phyloP scores from a whole-genome alignment of 2,329 filamentous ascomycete species.

The Aspergillus sp. region DNA sequence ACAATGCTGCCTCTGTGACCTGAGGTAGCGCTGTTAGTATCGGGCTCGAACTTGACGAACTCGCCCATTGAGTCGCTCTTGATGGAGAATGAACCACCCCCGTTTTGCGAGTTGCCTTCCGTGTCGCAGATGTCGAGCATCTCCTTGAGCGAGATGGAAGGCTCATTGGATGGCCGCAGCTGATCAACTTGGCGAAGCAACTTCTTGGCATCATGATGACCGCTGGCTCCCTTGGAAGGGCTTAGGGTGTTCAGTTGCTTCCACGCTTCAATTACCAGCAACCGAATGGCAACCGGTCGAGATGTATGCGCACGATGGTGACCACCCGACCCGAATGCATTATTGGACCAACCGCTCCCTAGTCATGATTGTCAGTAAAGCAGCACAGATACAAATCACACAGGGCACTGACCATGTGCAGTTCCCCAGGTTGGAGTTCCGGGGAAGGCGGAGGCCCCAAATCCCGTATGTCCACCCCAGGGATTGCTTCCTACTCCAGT shows the following conservation, averaged over 20 bases:
- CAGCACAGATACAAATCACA: background rate
- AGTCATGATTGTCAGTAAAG: conserved; percentile 19
- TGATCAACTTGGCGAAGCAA: conserved; percentile 66
- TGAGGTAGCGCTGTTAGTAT: conserved; percentile 47
- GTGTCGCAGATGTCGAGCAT: conserved; percentile 86
- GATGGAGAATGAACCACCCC: conserved; percentile 82
- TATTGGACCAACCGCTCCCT: conserved; percentile 49
- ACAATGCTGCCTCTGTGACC: conserved; percentile 43
- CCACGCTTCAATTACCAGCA: conserved; percentile 76
- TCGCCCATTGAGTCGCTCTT: conserved; percentile 51
- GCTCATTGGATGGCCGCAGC: conserved; percentile 59
- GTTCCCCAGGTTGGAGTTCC: conserved; percentile 39
- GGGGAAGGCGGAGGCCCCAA: conserved; percentile 39
- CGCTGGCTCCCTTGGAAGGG: conserved; percentile 49
- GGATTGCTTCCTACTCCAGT: conserved; percentile 30
- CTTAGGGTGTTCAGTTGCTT: conserved; percentile 56
- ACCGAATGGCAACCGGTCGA: conserved; percentile 67
- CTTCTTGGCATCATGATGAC: conserved; percentile 68
- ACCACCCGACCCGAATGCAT: conserved; percentile 50
- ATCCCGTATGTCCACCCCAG: conserved; percentile 39
- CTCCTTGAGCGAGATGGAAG: conserved; percentile 61
- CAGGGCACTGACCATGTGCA: conserved; percentile 32
- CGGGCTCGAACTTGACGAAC: conserved; percentile 53
- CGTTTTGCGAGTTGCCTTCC: conserved; percentile 80
- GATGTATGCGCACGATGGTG: conserved; percentile 56